Conservation (phyloP, 2,329 filamentous ascomycete genomes). For the Lasiodiplodia theobromae region DNA sequence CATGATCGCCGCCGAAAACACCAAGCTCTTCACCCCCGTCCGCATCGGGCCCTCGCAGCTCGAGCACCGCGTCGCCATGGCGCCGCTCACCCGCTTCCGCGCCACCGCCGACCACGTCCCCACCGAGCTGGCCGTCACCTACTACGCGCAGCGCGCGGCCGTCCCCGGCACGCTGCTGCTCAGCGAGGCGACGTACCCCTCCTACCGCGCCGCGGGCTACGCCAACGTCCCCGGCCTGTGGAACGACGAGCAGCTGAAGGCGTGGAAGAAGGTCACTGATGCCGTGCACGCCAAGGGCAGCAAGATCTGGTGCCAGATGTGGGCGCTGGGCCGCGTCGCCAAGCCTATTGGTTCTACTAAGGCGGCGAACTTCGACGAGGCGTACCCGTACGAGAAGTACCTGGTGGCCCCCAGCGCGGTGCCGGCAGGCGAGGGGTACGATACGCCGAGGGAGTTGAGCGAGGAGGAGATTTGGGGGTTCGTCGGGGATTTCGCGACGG, state of each 20-base stretch:
- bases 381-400: slow-evolving; percentile 35
- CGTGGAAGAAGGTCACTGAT: slow-evolving; percentile 67
- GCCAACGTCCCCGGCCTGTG: slow-evolving; percentile 41
- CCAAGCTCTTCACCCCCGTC: slow-evolving; percentile 38
- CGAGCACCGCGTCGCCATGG: slow-evolving; percentile 39
- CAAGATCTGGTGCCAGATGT: slow-evolving; percentile 69
- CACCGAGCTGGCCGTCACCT: slow-evolving; percentile 44
- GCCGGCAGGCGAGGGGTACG: slow-evolving; percentile 28
- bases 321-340: slow-evolving; percentile 65
- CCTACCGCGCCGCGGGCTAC: slow-evolving; percentile 36
- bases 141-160: slow-evolving; percentile 42
- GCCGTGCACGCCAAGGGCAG: slow-evolving; percentile 68
- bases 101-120: slow-evolving; percentile 57
- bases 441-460: slow-evolving; percentile 44
- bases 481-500: slow-evolving; percentile 49
- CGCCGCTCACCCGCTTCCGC: slow-evolving; percentile 49
- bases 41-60: slow-evolving; percentile 37
- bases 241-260: slow-evolving; percentile 58
- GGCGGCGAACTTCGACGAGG: slow-evolving; percentile 37
- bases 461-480: slow-evolving; percentile 49
- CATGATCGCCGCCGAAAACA: slow-evolving; percentile 6
- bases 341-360: slow-evolving; percentile 43
- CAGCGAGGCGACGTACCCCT: slow-evolving; percentile 46
- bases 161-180: slow-evolving; percentile 42
- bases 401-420: slow-evolving; percentile 41